phyloP scores from a whole-genome alignment of 345 rosid species.

The Populus davidiana region DNA sequence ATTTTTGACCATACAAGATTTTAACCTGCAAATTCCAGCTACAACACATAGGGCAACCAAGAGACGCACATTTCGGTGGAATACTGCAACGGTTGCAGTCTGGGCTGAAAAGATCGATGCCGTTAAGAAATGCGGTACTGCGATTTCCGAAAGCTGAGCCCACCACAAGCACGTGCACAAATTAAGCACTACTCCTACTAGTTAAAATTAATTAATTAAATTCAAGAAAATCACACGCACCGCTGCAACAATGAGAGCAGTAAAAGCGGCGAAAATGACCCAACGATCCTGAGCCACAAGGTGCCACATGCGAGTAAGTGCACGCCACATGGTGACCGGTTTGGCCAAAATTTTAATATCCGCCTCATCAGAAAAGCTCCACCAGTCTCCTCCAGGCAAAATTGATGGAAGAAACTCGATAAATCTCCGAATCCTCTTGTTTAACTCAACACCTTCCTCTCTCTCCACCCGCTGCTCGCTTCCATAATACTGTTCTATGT shows the following conservation, averaged over 20 bases:
- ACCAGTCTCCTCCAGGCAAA: conserved; percentile 91
- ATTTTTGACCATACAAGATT: conserved; percentile 69
- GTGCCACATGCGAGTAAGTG: conserved; percentile 83
- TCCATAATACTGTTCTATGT: conserved; percentile 21
- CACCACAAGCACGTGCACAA: conserved; percentile 3
- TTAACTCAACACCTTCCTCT: conserved; percentile 35
- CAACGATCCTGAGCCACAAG: conserved; percentile 81
- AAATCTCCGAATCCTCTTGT: conserved; percentile 47
- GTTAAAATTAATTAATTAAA: background rate
- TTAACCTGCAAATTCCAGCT: conserved; percentile 95
- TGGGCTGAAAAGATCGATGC: conserved; percentile 92
- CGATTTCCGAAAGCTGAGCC: conserved; percentile 82
- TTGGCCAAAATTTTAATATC: conserved; percentile 57
- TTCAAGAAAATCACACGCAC: conserved; percentile 33
- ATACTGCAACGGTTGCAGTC: conserved; percentile 62
- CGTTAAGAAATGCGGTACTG: conserved; percentile 87
- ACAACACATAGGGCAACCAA: conserved; percentile 65
- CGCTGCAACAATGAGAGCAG: conserved; percentile 77
- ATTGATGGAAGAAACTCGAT: conserved; percentile 49
- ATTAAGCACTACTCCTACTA: too few relatives aligned
- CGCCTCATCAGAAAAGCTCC: conserved; percentile 75
- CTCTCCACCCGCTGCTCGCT: conserved; percentile 17
- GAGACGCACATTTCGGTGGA: conserved; percentile 64
- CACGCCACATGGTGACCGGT: conserved; percentile 83
- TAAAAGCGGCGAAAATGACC: conserved; percentile 77